A percentile compares a stretch with the other conserved stretches of the same genome.
These are phyloP conservation scores for Exophiala sp. DNA, from an alignment of 2,329 filamentous ascomycete species.

Conservation along the genomic window DNA sequence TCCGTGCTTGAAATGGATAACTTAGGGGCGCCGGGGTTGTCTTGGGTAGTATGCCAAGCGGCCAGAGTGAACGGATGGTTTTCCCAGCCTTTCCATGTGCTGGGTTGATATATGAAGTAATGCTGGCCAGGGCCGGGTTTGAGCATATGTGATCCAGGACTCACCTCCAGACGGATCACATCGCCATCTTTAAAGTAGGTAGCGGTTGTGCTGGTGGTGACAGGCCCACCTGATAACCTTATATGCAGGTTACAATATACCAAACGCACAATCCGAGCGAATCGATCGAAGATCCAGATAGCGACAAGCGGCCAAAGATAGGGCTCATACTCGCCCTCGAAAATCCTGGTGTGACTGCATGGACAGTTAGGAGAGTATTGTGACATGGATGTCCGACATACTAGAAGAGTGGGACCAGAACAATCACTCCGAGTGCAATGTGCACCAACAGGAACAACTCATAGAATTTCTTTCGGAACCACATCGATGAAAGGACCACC, in stretches of 20 bases:
- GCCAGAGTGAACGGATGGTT: conserved; percentile 52
- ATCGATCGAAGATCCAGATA: conserved; percentile 49
- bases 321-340: conserved; percentile 46
- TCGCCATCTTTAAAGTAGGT: conserved; percentile 44
- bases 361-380: background rate
- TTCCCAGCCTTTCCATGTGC: conserved; percentile 45
- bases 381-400: conserved; percentile 26
- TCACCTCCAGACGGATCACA: conserved; percentile 45
- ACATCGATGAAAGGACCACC: conserved; percentile 44
- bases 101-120: conserved; percentile 49
- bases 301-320: conserved; percentile 50
- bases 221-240: conserved; percentile 28
- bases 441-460: conserved; percentile 42
- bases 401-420: conserved; percentile 48
- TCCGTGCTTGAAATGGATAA: background rate
- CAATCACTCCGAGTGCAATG: conserved; percentile 36
- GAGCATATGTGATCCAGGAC: conserved; percentile 33
- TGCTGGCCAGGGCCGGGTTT: conserved; percentile 45
- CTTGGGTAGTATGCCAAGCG: conserved; percentile 20
- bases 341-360: conserved; percentile 46
- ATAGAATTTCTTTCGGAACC: conserved; percentile 43
- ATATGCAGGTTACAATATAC: conserved; percentile 43
- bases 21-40: background rate
- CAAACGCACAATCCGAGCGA: conserved; percentile 40
- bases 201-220: conserved; percentile 37